A percentile compares a stretch with the other conserved stretches of the same genome.
Evolutionary conservation across 225 moss, liverwort and hornwort genomes (phyloP).

Genomic region (Antitrichia curtipendula): DNA sequence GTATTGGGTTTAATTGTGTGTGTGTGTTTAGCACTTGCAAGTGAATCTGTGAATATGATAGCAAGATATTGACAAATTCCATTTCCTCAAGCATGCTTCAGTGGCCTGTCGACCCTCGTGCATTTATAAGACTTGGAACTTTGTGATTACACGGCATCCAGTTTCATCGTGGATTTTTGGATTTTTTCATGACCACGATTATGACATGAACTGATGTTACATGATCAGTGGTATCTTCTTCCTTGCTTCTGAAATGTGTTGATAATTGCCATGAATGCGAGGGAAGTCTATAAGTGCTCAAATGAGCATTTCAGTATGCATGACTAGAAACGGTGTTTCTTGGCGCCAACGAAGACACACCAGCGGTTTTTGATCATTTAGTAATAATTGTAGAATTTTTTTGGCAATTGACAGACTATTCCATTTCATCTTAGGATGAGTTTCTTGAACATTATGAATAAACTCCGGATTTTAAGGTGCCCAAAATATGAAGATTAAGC

Average conservation of each 20-base stretch:
- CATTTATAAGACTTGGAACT: background rate
- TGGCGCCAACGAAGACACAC: too few relatives aligned
- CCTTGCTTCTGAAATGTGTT: background rate
- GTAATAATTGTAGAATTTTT: background rate
- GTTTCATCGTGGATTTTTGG: background rate
- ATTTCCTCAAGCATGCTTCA: background rate
- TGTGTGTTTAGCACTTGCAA: background rate
- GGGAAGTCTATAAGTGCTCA: background rate
- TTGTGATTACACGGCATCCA: background rate
- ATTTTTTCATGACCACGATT: background rate
- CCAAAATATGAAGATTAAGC: background rate
- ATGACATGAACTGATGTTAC: background rate
- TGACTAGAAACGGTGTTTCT: background rate
- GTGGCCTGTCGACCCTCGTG: background rate
- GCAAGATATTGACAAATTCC: background rate
- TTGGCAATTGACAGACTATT: background rate
- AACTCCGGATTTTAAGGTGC: fast-evolving
- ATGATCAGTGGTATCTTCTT: background rate
- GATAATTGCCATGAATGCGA: background rate
- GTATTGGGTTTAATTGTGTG: background rate
- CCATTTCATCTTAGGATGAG: background rate
- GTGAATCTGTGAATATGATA: background rate
- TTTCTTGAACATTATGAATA: background rate
- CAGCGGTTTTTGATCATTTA: too few relatives aligned
- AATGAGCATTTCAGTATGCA: background rate